Conservation (phyloP, 768 basidiomycete species). For the Vararia minispora region DNA sequence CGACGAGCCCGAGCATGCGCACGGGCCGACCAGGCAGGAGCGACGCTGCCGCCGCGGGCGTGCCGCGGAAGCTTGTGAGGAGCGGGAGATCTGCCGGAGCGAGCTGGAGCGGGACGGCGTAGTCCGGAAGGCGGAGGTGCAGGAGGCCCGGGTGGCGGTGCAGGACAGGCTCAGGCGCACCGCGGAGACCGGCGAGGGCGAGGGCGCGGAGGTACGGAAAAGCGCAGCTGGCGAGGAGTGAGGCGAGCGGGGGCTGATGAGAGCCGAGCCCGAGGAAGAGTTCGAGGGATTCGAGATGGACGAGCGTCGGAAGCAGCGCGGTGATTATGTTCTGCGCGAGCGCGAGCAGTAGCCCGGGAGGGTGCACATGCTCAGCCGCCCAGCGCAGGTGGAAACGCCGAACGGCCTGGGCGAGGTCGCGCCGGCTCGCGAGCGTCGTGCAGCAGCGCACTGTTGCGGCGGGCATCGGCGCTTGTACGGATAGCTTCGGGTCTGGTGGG, state of each 20-base stretch:
- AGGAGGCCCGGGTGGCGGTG: conserved; percentile 24
- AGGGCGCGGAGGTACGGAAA: conserved; percentile 22
- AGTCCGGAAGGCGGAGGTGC: conserved; percentile 33
- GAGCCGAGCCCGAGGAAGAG: conserved; percentile 40
- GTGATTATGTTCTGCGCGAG: conserved; percentile 21
- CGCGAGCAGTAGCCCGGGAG: conserved; percentile 10
- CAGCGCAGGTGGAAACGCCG: conserved; percentile 43
- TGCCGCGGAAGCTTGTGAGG: conserved; percentile 48
- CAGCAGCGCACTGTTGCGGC: conserved; percentile 39
- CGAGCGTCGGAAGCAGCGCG: conserved; percentile 29
- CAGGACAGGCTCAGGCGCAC: conserved; percentile 27
- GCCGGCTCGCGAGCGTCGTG: conserved; percentile 33
- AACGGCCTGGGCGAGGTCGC: conserved; percentile 34
- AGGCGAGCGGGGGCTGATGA: conserved; percentile 19
- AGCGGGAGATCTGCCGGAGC: conserved; percentile 32
- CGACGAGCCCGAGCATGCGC: conserved; percentile 41
- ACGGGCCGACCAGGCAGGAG: conserved; percentile 55
- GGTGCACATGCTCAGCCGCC: conserved; percentile 30
- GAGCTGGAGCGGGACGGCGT: conserved; percentile 29
- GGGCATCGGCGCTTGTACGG: conserved; percentile 9
- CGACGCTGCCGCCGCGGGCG: conserved; percentile 44
- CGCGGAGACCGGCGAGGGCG: conserved; percentile 23
- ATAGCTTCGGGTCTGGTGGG: conserved; percentile 24
- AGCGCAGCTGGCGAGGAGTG: conserved; percentile 16
- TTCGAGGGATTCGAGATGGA: conserved; percentile 42